Conservation (phyloP, 306 rosid genomes). For the Cyamopsis tetragonoloba region DNA sequence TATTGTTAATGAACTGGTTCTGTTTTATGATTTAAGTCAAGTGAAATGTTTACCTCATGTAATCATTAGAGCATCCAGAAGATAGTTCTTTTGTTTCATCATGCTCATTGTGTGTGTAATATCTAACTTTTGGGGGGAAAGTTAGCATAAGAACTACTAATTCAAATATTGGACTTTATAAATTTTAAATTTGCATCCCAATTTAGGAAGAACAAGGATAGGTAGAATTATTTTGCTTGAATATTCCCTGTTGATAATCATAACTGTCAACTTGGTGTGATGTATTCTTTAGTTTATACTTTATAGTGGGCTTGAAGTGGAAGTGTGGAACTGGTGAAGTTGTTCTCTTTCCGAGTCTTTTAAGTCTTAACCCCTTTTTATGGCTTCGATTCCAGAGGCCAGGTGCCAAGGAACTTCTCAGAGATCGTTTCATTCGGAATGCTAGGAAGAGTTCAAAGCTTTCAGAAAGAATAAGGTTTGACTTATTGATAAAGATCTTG, state of each 20-base stretch:
- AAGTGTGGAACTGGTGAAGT: slow-evolving; percentile 15
- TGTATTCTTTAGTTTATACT: slow-evolving; percentile 1
- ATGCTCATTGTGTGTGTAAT: not conserved
- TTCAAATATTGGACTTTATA: not conserved
- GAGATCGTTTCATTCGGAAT: slow-evolving; percentile 84
- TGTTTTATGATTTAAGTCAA: slow-evolving; percentile 8
- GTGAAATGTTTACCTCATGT: not conserved
- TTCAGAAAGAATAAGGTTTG: slow-evolving; percentile 89
- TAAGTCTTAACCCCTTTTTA: slow-evolving; percentile 21
- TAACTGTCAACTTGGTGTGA: slow-evolving; percentile 1
- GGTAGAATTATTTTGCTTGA: not conserved
- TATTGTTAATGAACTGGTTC: slow-evolving; percentile 7
- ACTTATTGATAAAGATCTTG: slow-evolving; percentile 17
- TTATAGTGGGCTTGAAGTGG: slow-evolving; percentile 14
- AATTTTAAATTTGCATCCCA: not conserved
- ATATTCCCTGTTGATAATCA: slow-evolving; percentile 2
- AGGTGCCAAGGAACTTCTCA: slow-evolving; percentile 95
- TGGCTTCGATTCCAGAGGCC: slow-evolving; percentile 64
- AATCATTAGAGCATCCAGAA: not conserved
- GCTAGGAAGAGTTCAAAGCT: slow-evolving; percentile 88
- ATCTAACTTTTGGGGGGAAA: not conserved
- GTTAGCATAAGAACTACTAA: not conserved
- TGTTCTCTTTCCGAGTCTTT: slow-evolving; percentile 13
- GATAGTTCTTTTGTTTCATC: not conserved
- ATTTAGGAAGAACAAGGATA: not conserved